Conservation (phyloP, 192 early-diverging fungal genomes). For the Linnemannia zychae region DNA sequence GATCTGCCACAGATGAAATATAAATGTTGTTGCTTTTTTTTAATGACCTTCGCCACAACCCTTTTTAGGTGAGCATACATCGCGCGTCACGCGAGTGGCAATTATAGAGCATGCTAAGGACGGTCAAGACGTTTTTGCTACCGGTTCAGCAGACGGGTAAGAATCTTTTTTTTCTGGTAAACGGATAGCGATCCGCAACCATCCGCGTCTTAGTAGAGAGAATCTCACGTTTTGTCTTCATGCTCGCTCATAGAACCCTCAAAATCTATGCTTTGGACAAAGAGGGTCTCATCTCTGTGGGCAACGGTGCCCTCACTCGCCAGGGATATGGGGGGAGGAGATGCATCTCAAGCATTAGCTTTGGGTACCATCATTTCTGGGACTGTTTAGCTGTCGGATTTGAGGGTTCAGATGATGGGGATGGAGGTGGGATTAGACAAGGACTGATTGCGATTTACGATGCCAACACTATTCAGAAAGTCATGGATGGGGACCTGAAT, state of each 20-base stretch:
- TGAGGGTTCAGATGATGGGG: constrained; percentile 16
- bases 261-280: constrained; percentile 22
- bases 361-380: constrained; percentile 43
- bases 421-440: constrained; percentile 19
- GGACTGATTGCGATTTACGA: constrained; percentile 24
- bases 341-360: constrained; percentile 30
- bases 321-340: not conserved
- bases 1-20: too few relatives aligned
- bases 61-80: constrained; percentile 16
- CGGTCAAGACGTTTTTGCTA: constrained; percentile 35
- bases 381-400: constrained; percentile 38
- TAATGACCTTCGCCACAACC: not conserved
- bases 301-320: constrained; percentile 4
- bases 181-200: not conserved
- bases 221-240: not conserved
- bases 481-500: constrained; percentile 8
- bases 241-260: not conserved
- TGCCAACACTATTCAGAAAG: constrained; percentile 12
- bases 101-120: constrained; percentile 4
- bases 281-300: constrained; percentile 5
- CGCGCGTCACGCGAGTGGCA: constrained; percentile 17
- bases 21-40: too few relatives aligned
- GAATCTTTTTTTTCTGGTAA: not conserved
- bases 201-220: not conserved
- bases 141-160: constrained; percentile 32